A percentile compares a stretch with the other conserved stretches of the same genome.
These are phyloP conservation scores for Lasiosphaeria ovina DNA, from an alignment of 495 filamentous ascomycete species.

Conservation along the genomic window DNA sequence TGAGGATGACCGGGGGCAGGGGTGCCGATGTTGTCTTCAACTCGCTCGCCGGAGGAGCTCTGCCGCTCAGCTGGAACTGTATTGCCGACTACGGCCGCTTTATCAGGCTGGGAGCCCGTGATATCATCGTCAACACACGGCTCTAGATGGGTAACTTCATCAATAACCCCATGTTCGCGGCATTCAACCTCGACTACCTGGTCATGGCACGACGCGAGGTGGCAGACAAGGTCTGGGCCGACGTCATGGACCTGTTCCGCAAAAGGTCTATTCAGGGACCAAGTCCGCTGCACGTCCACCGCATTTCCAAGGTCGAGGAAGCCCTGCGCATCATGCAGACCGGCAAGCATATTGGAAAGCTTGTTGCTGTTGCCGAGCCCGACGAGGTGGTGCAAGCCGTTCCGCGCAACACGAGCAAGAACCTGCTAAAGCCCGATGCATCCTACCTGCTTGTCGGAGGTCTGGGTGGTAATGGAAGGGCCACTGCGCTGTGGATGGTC, in stretches of 20 bases:
- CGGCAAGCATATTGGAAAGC: constrained; percentile 19
- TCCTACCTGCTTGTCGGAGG: constrained; percentile 50
- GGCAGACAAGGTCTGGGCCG: too few relatives aligned
- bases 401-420: constrained; percentile 34
- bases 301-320: constrained; percentile 11
- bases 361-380: constrained; percentile 28
- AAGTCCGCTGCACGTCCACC: constrained; percentile 40
- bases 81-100: constrained; percentile 48
- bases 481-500: too few relatives aligned
- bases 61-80: constrained; percentile 47
- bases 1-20: constrained; percentile 36
- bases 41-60: constrained; percentile 49
- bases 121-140: constrained; percentile 27
- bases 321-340: constrained; percentile 17
- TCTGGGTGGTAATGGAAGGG: constrained; percentile 53
- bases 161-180: constrained; percentile 23
- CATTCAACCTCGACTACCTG: constrained; percentile 38
- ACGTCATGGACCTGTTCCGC: too few relatives aligned
- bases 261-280: too few relatives aligned
- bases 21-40: constrained; percentile 57
- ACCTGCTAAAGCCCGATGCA: constrained; percentile 53
- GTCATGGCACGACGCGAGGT: constrained; percentile 41
- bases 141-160: constrained; percentile 37
- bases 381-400: constrained; percentile 23
- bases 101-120: constrained; percentile 49